A percentile compares a stretch with the other conserved stretches of the same genome.
These are phyloP conservation scores for Populus pruinosa DNA, from an alignment of 345 rosid genomes.

Conservation along the genomic window DNA sequence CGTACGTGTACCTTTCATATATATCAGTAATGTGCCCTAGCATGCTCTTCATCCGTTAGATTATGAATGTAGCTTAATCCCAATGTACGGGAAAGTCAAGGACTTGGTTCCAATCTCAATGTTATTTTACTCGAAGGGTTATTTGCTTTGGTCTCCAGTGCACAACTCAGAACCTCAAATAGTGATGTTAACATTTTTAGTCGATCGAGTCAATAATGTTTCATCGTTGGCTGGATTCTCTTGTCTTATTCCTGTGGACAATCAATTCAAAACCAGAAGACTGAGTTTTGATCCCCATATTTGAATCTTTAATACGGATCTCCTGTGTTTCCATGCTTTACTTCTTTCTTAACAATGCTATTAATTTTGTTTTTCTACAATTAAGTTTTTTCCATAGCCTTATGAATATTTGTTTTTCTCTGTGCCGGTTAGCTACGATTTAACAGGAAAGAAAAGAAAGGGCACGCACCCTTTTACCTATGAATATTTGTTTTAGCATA, in stretches of 20 bases:
- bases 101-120: constrained; percentile 35
- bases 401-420: too few species aligned
- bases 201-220: constrained; percentile 4
- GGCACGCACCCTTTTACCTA: background rate
- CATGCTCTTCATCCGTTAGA: constrained; percentile 15
- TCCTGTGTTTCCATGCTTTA: background rate
- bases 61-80: constrained; percentile 24
- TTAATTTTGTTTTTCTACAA: background rate
- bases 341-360: background rate
- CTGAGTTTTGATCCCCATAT: background rate
- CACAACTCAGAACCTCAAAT: background rate
- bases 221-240: constrained; percentile 3
- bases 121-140: background rate
- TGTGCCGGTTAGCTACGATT: too few species aligned
- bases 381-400: too few species aligned
- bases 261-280: background rate
- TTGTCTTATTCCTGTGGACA: background rate
- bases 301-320: background rate
- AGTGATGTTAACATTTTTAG: background rate
- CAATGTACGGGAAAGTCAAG: constrained; percentile 29
- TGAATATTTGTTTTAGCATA: background rate
- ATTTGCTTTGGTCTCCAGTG: background rate
- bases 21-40: background rate
- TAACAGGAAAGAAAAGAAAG: background rate
- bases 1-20: background rate